A percentile compares a stretch with the other conserved stretches of the same genome.
phyloP scores from a whole-genome alignment of 129 eudicot genomes.

The Silybum marianum region DNA sequence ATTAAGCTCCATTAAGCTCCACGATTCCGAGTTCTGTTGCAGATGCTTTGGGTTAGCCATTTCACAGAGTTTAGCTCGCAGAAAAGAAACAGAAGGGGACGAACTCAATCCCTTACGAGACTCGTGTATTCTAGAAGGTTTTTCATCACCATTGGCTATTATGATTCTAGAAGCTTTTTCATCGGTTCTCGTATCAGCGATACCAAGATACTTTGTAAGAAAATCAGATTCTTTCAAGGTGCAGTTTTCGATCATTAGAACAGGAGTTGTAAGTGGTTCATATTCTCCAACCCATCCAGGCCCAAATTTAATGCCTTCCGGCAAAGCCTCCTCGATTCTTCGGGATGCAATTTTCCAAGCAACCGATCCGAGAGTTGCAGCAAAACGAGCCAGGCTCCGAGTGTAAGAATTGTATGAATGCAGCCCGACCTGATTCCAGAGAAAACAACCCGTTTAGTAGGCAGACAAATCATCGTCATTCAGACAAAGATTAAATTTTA shows the following conservation, averaged over 20 bases:
- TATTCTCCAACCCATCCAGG: conserved; percentile 99
- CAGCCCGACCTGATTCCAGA: conserved; percentile 76
- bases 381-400: conserved; percentile 90
- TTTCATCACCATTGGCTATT: conserved; percentile 29
- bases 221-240: conserved; percentile 49
- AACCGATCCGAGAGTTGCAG: conserved; percentile 85
- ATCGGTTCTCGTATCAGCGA: background rate
- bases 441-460: background rate
- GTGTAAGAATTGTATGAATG: conserved; percentile 83
- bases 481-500: background rate
- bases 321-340: conserved; percentile 85
- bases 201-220: conserved; percentile 17
- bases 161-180: conserved; percentile 25
- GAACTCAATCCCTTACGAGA: conserved; percentile 34
- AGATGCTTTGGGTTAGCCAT: conserved; percentile 28
- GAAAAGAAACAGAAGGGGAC: conserved; percentile 35
- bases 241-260: conserved; percentile 44
- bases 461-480: background rate
- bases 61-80: background rate
- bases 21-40: conserved; percentile 44
- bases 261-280: conserved; percentile 91
- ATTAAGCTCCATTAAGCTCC: background rate
- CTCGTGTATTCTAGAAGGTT: conserved; percentile 31
- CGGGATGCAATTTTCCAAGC: conserved; percentile 94
- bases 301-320: conserved; percentile 75